A percentile compares a stretch with the other conserved stretches of the same genome.
phyloP scores from a whole-genome alignment of 352 stramenopile species.

The Pythium folliculosum region DNA sequence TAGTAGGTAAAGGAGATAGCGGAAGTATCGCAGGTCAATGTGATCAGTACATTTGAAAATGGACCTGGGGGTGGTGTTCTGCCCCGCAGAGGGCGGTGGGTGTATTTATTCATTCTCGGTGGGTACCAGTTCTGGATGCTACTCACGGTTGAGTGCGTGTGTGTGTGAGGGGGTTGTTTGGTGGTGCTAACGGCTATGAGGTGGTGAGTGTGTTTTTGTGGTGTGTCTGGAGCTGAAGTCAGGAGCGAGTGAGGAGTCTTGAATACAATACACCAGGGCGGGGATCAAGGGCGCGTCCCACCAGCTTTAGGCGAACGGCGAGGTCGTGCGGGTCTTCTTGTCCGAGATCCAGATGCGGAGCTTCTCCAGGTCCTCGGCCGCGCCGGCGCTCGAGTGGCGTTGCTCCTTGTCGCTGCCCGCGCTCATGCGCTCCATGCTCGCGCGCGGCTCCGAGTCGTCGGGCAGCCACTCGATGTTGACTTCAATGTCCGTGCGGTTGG shows the following conservation, averaged over 20 bases:
- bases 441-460: slow-evolving; percentile 43
- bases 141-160: neutral
- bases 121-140: too few species aligned
- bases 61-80: too few species aligned
- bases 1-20: neutral
- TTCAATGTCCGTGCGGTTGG: slow-evolving; percentile 81
- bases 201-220: slow-evolving; percentile 1
- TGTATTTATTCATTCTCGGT: neutral
- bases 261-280: too few species aligned
- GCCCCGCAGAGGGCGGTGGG: too few species aligned
- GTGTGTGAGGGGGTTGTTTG: neutral
- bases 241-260: neutral
- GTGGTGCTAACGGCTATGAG: slow-evolving; percentile 16
- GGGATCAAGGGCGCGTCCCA: too few species aligned
- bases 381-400: neutral
- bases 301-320: too few species aligned
- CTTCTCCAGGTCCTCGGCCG: slow-evolving; percentile 61
- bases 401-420: slow-evolving; percentile 26
- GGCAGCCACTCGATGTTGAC: slow-evolving; percentile 84
- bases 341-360: slow-evolving; percentile 88
- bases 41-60: neutral
- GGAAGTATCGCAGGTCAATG: too few species aligned
- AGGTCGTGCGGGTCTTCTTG: slow-evolving; percentile 78
- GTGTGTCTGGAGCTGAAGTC: neutral
- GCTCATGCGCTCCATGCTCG: slow-evolving; percentile 33